Evolutionary conservation across 805 yeast genomes (phyloP).

Genomic region (Nakazawaea peltata): DNA sequence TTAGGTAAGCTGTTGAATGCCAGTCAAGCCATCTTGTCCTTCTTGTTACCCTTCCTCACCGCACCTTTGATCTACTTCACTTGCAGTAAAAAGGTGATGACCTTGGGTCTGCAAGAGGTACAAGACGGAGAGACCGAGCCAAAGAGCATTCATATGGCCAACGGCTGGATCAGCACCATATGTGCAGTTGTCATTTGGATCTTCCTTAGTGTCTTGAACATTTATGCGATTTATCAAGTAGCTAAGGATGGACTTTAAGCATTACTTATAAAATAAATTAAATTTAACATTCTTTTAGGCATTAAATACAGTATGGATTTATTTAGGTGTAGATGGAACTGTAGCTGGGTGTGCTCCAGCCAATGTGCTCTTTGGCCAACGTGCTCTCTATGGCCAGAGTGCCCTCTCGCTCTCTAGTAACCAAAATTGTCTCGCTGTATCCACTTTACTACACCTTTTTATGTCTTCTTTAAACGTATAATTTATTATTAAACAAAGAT

Average conservation of each 20-base stretch:
- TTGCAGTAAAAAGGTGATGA: constrained; percentile 57
- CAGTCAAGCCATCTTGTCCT: constrained; percentile 72
- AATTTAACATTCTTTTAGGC: no score
- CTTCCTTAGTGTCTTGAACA: constrained; percentile 56
- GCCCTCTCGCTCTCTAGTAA: no score
- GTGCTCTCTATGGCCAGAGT: no score
- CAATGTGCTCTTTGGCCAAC: no score
- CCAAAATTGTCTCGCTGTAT: neutral
- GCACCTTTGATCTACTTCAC: constrained; percentile 81
- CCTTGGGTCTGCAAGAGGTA: constrained; percentile 26
- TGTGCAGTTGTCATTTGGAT: constrained; percentile 53
- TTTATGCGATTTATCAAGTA: constrained; percentile 44
- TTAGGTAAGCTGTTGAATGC: constrained; percentile 65
- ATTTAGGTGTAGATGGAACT: no score
- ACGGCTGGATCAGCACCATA: constrained; percentile 49
- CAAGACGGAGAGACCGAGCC: constrained; percentile 1
- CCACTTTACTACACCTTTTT: neutral
- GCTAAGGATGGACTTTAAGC: constrained; percentile 20
- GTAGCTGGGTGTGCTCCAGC: no score
- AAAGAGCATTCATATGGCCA: constrained; percentile 47
- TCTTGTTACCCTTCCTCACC: constrained; percentile 68
- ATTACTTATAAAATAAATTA: no score
- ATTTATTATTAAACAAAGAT: neutral
- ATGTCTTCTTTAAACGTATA: neutral
- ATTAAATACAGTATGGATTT: no score